Conservation (phyloP, 2,329 filamentous ascomycete genomes). For the Fusarium scirpi region DNA sequence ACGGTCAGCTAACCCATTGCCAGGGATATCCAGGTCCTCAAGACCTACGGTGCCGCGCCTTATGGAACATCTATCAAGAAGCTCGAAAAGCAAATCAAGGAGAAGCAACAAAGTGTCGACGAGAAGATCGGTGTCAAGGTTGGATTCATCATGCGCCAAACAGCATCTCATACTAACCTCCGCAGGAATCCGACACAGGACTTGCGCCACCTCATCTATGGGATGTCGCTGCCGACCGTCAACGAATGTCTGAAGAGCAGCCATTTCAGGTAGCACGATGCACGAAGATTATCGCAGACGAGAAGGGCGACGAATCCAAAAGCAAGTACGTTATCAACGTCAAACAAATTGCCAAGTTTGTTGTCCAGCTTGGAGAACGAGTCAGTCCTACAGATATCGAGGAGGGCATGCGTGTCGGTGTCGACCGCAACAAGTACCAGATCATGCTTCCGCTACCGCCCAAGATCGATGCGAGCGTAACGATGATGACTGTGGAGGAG, state of each 20-base stretch:
- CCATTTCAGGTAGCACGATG: constrained; percentile 96
- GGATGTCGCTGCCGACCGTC: constrained; percentile 97
- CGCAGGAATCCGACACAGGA: constrained; percentile 95
- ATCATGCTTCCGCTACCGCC: constrained; percentile 95
- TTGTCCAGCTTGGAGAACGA: constrained; percentile 95
- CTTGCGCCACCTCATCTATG: constrained; percentile 98
- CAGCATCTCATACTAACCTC: constrained; percentile 36
- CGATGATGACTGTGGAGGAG: constrained; percentile 99
- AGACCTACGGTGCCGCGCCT: constrained; percentile 97
- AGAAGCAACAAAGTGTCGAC: constrained; percentile 97
- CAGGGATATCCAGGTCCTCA: constrained; percentile 98
- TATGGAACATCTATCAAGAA: constrained; percentile 95
- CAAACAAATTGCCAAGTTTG: constrained; percentile 99
- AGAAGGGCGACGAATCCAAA: constrained; percentile 92
- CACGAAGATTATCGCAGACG: constrained; percentile 98
- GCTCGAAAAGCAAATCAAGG: constrained; percentile 99
- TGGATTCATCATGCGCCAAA: constrained; percentile 36
- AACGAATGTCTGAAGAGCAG: constrained; percentile 99
- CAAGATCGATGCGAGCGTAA: constrained; percentile 98
- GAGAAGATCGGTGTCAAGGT: constrained; percentile 96
- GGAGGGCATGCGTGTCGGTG: constrained; percentile 98
- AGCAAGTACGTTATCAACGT: constrained; percentile 99
- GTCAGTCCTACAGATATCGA: constrained; percentile 99
- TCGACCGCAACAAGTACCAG: constrained; percentile 99
- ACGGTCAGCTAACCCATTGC: constrained; percentile 43